Percentiles rank a stretch among this genome's conserved stretches.
These are phyloP conservation scores for Rhizopogon vesiculosus DNA, from an alignment of 768 basidiomycete species.

Conservation along the genomic window DNA sequence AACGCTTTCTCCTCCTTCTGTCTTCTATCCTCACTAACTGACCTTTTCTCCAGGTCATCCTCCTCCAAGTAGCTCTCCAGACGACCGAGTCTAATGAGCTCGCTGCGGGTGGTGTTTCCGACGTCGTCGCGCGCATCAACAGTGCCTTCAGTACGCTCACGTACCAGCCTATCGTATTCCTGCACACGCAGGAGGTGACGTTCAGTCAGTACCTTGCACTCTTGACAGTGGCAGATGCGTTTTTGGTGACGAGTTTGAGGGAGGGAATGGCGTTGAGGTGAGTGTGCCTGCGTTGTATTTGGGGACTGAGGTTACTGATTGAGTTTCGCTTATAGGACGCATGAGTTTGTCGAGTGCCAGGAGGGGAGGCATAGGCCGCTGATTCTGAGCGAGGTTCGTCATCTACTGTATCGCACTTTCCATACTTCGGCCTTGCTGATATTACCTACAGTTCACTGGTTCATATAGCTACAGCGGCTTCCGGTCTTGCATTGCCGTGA, in stretches of 20 bases:
- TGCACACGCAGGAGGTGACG: slow-evolving; percentile 80
- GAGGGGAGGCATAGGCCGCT: slow-evolving; percentile 63
- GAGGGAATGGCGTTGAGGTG: slow-evolving; percentile 82
- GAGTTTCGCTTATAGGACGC: slow-evolving; percentile 35
- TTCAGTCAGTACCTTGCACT: slow-evolving; percentile 84
- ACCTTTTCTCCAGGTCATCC: slow-evolving; percentile 46
- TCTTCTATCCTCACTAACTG: not conserved
- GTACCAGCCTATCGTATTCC: slow-evolving; percentile 83
- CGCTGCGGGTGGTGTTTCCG: slow-evolving; percentile 62
- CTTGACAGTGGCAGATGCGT: slow-evolving; percentile 78
- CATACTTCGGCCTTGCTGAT: slow-evolving; percentile 1
- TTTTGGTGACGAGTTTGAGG: slow-evolving; percentile 77
- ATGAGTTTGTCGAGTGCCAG: slow-evolving; percentile 86
- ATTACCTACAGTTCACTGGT: slow-evolving; percentile 65
- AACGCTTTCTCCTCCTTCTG: not conserved
- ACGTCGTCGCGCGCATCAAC: slow-evolving; percentile 74
- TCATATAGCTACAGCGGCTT: slow-evolving; percentile 86
- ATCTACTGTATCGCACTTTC: not conserved
- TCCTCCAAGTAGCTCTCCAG: slow-evolving; percentile 85
- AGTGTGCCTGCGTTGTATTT: not conserved
- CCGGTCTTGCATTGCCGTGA: slow-evolving; percentile 79
- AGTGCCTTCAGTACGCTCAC: slow-evolving; percentile 80
- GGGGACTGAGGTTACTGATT: not conserved
- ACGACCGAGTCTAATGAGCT: slow-evolving; percentile 75
- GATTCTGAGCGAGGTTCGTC: slow-evolving; percentile 70